Conservation (phyloP, 176 grass and related monocot species). For the Bothriochloa decipiens region DNA sequence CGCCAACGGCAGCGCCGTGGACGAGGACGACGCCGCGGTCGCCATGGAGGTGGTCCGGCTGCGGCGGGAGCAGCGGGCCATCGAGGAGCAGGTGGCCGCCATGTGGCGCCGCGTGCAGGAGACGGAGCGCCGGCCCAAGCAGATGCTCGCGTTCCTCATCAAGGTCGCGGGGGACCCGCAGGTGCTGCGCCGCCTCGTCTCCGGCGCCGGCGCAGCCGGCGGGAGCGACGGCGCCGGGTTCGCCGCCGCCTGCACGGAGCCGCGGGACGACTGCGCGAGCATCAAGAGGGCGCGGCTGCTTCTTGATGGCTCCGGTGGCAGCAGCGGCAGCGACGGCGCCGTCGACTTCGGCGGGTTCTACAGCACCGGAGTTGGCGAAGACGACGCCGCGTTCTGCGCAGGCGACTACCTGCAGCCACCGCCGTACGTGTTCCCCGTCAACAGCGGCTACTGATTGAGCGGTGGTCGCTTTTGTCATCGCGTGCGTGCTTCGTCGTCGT, state of each 20-base stretch:
- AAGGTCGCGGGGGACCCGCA: conserved; percentile 70
- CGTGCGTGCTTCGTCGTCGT: neutral
- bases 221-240: neutral
- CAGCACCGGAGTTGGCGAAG: neutral
- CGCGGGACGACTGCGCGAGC: neutral
- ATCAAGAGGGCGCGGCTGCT: conserved; percentile 50
- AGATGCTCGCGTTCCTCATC: conserved; percentile 83
- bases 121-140: conserved; percentile 70
- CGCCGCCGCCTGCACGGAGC: neutral
- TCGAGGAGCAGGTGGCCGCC: conserved; percentile 57
- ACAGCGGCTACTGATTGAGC: conserved; percentile 43
- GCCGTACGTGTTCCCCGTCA: conserved; percentile 44
- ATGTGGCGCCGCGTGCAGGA: conserved; percentile 81
- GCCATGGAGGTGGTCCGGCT: conserved; percentile 73
- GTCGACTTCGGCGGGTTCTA: conserved; percentile 42
- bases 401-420: conserved; percentile 33
- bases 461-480: neutral
- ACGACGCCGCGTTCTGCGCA: neutral
- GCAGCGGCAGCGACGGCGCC: neutral
- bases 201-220: too few species aligned
- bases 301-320: neutral
- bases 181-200: conserved; percentile 55
- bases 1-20: neutral
- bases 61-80: conserved; percentile 54
- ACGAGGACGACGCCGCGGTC: conserved; percentile 42